Evolutionary conservation across 2,329 filamentous ascomycete genomes (phyloP).

Genomic region (Hypoxylon sp.): DNA sequence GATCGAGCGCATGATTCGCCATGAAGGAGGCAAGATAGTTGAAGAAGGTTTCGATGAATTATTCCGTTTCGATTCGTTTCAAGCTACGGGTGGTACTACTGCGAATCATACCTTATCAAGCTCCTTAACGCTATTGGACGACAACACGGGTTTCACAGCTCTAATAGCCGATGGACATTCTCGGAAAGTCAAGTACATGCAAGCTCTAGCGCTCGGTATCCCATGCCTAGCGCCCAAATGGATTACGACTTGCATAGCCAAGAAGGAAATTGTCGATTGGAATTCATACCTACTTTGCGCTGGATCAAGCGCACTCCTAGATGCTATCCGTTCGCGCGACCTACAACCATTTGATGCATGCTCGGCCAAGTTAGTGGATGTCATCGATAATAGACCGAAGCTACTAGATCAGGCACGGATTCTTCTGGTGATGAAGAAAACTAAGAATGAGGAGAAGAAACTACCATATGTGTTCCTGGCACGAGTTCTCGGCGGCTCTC

Average conservation of each 20-base stretch:
- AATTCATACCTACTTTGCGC: slow-evolving; percentile 85
- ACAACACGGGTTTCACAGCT: slow-evolving; percentile 79
- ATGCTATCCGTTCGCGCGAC: slow-evolving; percentile 80
- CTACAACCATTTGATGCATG: slow-evolving; percentile 70
- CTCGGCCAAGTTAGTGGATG: slow-evolving; percentile 66
- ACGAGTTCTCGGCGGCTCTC: slow-evolving; percentile 78
- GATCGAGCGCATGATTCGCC: slow-evolving; percentile 71
- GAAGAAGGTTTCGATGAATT: slow-evolving; percentile 83
- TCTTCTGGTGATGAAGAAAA: slow-evolving; percentile 74
- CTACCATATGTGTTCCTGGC: slow-evolving; percentile 84
- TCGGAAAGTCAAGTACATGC: slow-evolving; percentile 91
- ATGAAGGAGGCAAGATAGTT: slow-evolving; percentile 79
- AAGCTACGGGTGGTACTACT: slow-evolving; percentile 46
- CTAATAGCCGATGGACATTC: slow-evolving; percentile 89
- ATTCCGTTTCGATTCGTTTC: slow-evolving; percentile 66
- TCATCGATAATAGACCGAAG: slow-evolving; percentile 70
- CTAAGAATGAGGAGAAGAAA: slow-evolving; percentile 71
- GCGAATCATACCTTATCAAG: slow-evolving; percentile 40
- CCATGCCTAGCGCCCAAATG: slow-evolving; percentile 88
- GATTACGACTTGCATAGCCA: slow-evolving; percentile 77
- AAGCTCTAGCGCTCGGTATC: slow-evolving; percentile 88
- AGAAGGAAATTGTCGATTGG: slow-evolving; percentile 76
- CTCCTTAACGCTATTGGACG: slow-evolving; percentile 65
- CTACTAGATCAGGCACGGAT: slow-evolving; percentile 74
- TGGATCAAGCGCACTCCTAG: slow-evolving; percentile 81